Percentiles rank a stretch among this genome's conserved stretches.
Conservation (phyloP, 306 rosid species). For the Lathyrus oleraceus region DNA sequence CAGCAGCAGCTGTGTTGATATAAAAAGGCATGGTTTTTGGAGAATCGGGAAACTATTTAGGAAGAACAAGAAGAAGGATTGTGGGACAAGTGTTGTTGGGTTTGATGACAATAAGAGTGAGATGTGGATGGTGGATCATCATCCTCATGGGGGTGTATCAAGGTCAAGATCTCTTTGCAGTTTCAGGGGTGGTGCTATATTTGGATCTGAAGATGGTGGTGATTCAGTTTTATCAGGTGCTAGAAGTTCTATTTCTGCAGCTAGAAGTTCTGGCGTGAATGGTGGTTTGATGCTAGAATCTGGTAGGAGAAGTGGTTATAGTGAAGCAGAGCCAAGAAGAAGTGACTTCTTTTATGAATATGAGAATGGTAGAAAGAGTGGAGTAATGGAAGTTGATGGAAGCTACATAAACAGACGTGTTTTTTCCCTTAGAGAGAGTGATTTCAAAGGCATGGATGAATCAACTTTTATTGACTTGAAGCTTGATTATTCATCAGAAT, state of each 20-base stretch:
- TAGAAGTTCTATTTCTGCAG: slow-evolving; percentile 92
- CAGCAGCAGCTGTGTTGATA: slow-evolving; percentile 74
- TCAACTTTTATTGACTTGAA: slow-evolving; percentile 87
- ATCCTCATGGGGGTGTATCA: slow-evolving; percentile 62
- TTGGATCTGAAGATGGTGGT: slow-evolving; percentile 86
- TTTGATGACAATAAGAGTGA: slow-evolving; percentile 71
- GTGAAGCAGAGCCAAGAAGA: slow-evolving; percentile 88
- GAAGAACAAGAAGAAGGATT: slow-evolving; percentile 71
- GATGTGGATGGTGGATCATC: slow-evolving; percentile 51
- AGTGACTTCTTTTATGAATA: slow-evolving; percentile 54
- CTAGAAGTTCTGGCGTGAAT: slow-evolving; percentile 90
- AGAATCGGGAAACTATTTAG: slow-evolving; percentile 68
- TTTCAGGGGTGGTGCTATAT: slow-evolving; percentile 63
- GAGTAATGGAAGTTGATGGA: slow-evolving; percentile 39
- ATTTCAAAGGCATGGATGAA: slow-evolving; percentile 86
- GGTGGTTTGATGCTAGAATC: slow-evolving; percentile 73
- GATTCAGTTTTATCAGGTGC: slow-evolving; percentile 74
- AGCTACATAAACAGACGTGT: slow-evolving; percentile 64
- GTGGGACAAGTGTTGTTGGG: slow-evolving; percentile 72
- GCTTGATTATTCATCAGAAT: slow-evolving; percentile 76
- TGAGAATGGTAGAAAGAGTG: slow-evolving; percentile 48
- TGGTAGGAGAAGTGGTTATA: slow-evolving; percentile 85
- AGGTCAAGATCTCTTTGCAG: slow-evolving; percentile 93
- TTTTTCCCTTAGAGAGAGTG: slow-evolving; percentile 86
- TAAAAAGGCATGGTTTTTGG: slow-evolving; percentile 72